A percentile compares a stretch with the other conserved stretches of the same genome.
Conservation (phyloP, 2,329 filamentous ascomycete genomes). For the Colletotrichum liaoningense region DNA sequence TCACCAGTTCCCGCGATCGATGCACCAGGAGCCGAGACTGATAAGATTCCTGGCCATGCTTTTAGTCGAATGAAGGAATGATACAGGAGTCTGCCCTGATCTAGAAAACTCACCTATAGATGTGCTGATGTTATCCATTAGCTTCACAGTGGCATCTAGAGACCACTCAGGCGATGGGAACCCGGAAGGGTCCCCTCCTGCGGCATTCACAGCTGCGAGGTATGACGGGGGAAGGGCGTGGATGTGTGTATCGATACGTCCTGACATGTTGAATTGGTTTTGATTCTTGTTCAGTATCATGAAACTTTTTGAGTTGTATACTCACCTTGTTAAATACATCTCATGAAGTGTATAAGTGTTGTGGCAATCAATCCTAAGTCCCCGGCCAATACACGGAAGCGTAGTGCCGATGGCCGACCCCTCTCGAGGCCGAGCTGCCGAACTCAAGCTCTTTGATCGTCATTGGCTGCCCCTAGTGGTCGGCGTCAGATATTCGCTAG, state of each 20-base stretch:
- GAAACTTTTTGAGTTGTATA: neutral
- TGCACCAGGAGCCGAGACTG: conserved; percentile 27
- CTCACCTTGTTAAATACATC: neutral
- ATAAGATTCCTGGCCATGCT: neutral
- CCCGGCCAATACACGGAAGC: neutral
- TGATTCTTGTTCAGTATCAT: neutral
- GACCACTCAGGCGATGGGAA: conserved; percentile 33
- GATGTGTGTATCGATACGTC: neutral
- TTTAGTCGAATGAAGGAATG: neutral
- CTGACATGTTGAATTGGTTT: neutral
- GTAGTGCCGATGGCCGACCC: neutral
- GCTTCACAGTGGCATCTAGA: conserved; percentile 16
- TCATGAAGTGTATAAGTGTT: neutral
- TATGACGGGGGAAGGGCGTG: conserved; percentile 27
- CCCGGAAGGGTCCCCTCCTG: conserved; percentile 33
- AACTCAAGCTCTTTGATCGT: neutral
- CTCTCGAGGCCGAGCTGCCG: neutral
- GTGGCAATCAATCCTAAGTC: neutral
- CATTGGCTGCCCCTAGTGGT: neutral
- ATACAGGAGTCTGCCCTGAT: neutral
- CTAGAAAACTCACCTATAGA: neutral
- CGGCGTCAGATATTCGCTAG: neutral
- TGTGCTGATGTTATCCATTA: conserved; percentile 19
- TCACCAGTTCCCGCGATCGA: conserved; percentile 25
- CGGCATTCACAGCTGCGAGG: conserved; percentile 11